Conservation (phyloP, 495 filamentous ascomycete genomes). For the Neurospora intermedia region DNA sequence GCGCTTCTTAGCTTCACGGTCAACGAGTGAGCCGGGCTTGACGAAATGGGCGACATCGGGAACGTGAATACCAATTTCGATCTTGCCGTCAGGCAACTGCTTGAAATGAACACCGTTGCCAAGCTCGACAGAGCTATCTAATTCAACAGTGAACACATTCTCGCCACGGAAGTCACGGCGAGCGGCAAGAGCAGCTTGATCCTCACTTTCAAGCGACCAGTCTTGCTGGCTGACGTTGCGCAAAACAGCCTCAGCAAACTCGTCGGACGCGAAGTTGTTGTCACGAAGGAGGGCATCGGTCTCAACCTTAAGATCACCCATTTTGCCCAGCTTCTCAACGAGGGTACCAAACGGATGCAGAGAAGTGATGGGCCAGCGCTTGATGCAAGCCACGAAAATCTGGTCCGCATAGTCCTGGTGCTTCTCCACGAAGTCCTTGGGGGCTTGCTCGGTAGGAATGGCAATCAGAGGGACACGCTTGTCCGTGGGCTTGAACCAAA, state of each 20-base stretch:
- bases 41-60: conserved; percentile 95
- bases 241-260: conserved; percentile 91
- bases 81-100: conserved; percentile 63
- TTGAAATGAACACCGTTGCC: conserved; percentile 91
- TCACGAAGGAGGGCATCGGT: conserved; percentile 94
- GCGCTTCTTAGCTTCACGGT: conserved; percentile 95
- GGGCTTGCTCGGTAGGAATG: conserved; percentile 95
- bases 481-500: conserved; percentile 99
- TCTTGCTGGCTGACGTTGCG: conserved; percentile 87
- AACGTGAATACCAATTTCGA: conserved; percentile 93
- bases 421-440: conserved; percentile 95
- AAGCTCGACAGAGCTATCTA: conserved; percentile 70
- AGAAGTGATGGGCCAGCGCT: conserved; percentile 99
- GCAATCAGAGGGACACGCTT: conserved; percentile 97
- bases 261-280: conserved; percentile 96
- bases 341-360: conserved; percentile 96
- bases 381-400: conserved; percentile 98
- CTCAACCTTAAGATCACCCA: conserved; percentile 93
- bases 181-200: conserved; percentile 58
- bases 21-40: conserved; percentile 89
- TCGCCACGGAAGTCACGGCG: conserved; percentile 88
- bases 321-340: conserved; percentile 92
- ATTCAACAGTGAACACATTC: conserved; percentile 83
- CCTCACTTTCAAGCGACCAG: conserved; percentile 77
- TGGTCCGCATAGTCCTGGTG: conserved; percentile 95